These are phyloP conservation scores for Neopestalotiopsis rosae DNA, from an alignment of 2,329 filamentous ascomycete species.

Conservation along the genomic window DNA sequence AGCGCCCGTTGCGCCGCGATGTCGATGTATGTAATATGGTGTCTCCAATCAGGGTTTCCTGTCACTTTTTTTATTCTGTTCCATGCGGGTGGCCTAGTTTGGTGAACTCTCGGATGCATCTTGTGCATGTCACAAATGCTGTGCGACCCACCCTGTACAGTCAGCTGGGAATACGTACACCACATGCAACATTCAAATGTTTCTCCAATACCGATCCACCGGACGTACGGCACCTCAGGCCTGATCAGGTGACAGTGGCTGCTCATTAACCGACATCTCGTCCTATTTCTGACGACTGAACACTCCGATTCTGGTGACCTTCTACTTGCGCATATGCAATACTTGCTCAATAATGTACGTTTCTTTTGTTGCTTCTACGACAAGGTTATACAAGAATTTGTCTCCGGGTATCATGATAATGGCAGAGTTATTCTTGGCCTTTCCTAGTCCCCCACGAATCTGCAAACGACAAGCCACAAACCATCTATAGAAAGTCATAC, in stretches of 20 bases:
- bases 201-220: background rate
- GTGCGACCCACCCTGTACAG: background rate
- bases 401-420: slow-evolving; percentile 17
- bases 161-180: background rate
- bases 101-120: background rate
- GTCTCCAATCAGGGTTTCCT: background rate
- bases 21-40: background rate
- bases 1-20: background rate
- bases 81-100: background rate
- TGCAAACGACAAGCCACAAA: background rate
- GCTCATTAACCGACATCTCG: background rate
- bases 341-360: background rate
- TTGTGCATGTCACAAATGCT: background rate
- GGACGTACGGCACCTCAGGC: background rate
- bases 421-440: background rate
- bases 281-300: background rate
- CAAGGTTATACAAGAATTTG: slow-evolving; percentile 12
- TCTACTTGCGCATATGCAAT: background rate
- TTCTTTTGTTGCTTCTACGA: background rate
- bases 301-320: background rate
- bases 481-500: background rate
- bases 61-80: background rate
- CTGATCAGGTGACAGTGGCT: background rate
- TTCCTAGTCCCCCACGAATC: background rate
- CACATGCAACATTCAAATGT: background rate